Evolutionary conservation across 2,329 filamentous ascomycete species (phyloP).

Genomic region (Beauveria asiatica): DNA sequence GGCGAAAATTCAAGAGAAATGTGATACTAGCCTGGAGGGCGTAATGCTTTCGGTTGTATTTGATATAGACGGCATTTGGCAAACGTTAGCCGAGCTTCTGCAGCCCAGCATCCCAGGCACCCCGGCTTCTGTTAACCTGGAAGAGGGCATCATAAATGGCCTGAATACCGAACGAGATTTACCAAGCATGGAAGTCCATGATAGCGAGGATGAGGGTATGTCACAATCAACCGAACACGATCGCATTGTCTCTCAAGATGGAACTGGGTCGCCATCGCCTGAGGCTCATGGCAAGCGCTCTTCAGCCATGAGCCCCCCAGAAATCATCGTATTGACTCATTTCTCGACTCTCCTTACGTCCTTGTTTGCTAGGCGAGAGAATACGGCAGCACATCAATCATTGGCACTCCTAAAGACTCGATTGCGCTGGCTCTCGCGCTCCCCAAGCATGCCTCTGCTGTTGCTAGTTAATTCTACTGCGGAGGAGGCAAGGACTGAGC

Average conservation of each 20-base stretch:
- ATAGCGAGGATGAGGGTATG: constrained; percentile 31
- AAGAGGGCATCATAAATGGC: neutral
- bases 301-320: constrained; percentile 20
- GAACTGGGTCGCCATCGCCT: neutral
- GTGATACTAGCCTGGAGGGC: constrained; percentile 35
- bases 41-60: constrained; percentile 50
- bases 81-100: constrained; percentile 45
- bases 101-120: neutral
- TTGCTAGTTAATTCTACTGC: constrained; percentile 47
- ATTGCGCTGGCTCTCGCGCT: constrained; percentile 37
- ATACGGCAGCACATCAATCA: constrained; percentile 36
- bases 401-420: constrained; percentile 40
- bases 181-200: constrained; percentile 21
- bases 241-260: too few species aligned
- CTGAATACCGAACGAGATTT: neutral
- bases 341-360: constrained; percentile 42
- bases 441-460: constrained; percentile 36
- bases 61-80: constrained; percentile 48
- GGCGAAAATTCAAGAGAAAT: neutral
- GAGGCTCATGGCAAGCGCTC: neutral
- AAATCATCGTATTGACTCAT: constrained; percentile 47
- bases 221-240: constrained; percentile 5
- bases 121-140: neutral
- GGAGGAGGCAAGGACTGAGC: neutral
- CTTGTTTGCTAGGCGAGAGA: constrained; percentile 43